These are phyloP conservation scores for Ilex aquifolium DNA, from an alignment of 257 asterid species.

Conservation along the genomic window DNA sequence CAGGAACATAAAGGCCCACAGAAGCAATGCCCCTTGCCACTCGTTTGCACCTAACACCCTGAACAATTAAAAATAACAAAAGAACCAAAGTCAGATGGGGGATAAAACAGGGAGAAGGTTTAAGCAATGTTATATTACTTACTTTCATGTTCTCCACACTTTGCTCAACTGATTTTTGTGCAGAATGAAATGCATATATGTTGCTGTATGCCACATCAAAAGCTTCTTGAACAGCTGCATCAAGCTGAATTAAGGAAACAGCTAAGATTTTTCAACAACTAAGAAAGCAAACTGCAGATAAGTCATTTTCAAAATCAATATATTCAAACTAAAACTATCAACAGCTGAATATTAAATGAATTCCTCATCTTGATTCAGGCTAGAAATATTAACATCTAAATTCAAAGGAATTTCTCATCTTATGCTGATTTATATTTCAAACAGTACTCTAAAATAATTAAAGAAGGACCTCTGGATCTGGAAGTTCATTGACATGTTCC, in stretches of 20 bases:
- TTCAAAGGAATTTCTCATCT: background rate
- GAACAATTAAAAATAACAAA: slow-evolving; percentile 8
- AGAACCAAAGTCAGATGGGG: slow-evolving; percentile 13
- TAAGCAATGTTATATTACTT: slow-evolving; percentile 22
- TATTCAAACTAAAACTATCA: background rate
- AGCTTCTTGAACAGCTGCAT: slow-evolving; percentile 72
- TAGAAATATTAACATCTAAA: background rate
- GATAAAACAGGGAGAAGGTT: background rate
- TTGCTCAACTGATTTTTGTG: slow-evolving; percentile 82
- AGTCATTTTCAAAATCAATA: background rate
- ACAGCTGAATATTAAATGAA: background rate
- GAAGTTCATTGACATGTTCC: slow-evolving; percentile 67
- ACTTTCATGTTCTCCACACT: slow-evolving; percentile 84
- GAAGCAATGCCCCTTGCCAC: slow-evolving; percentile 84
- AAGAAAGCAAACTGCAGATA: too few species aligned
- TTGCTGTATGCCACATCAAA: slow-evolving; percentile 93
- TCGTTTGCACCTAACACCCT: slow-evolving; percentile 97
- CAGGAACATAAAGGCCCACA: slow-evolving; percentile 98
- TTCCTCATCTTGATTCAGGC: background rate
- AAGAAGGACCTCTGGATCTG: slow-evolving; percentile 70
- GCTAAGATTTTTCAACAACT: background rate
- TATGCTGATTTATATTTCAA: background rate
- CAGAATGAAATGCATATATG: slow-evolving; percentile 81
- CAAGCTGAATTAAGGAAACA: slow-evolving; percentile 50
- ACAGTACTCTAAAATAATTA: background rate